Evolutionary conservation across 768 basidiomycete genomes (phyloP).

Genomic region (Boletus barrowsii): DNA sequence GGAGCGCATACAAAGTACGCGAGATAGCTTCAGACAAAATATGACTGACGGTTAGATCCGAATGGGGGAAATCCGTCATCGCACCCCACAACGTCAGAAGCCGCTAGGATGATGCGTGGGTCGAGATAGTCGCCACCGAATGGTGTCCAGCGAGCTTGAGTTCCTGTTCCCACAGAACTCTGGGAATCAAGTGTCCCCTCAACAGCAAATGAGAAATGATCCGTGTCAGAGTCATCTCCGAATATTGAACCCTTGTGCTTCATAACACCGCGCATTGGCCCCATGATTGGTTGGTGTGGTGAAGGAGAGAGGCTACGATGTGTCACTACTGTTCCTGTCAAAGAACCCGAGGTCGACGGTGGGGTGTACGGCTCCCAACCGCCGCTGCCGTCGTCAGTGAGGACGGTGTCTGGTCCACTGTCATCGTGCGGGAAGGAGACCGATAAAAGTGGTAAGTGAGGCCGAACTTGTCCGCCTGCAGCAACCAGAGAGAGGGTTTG

Average conservation of each 20-base stretch:
- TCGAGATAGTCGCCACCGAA: slow-evolving; percentile 32
- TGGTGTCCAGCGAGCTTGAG: slow-evolving; percentile 24
- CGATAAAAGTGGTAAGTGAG: slow-evolving; percentile 45
- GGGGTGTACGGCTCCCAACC: slow-evolving; percentile 66
- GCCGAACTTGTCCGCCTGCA: slow-evolving; percentile 40
- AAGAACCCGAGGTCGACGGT: slow-evolving; percentile 53
- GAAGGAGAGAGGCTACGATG: slow-evolving; percentile 38
- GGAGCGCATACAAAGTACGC: not conserved
- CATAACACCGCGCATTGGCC: slow-evolving; percentile 40
- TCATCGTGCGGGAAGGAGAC: slow-evolving; percentile 41
- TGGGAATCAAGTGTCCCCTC: slow-evolving; percentile 14
- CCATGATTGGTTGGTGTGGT: slow-evolving; percentile 13
- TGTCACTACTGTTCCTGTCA: slow-evolving; percentile 42
- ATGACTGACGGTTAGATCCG: slow-evolving; percentile 40
- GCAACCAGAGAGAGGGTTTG: slow-evolving; percentile 31
- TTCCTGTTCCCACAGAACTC: slow-evolving; percentile 12
- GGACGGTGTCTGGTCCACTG: slow-evolving; percentile 52
- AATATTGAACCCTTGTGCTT: slow-evolving; percentile 40
- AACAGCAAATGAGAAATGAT: slow-evolving; percentile 49
- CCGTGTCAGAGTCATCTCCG: slow-evolving; percentile 44
- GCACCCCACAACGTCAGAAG: slow-evolving; percentile 32
- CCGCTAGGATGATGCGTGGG: slow-evolving; percentile 31
- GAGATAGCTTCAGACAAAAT: slow-evolving; percentile 23
- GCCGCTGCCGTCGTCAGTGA: slow-evolving; percentile 46
- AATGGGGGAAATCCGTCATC: slow-evolving; percentile 44